Percentiles rank a stretch among this genome's conserved stretches.
These are phyloP conservation scores for Penicillium crustosum DNA, from an alignment of 2,329 filamentous ascomycete genomes.

Conservation along the genomic window DNA sequence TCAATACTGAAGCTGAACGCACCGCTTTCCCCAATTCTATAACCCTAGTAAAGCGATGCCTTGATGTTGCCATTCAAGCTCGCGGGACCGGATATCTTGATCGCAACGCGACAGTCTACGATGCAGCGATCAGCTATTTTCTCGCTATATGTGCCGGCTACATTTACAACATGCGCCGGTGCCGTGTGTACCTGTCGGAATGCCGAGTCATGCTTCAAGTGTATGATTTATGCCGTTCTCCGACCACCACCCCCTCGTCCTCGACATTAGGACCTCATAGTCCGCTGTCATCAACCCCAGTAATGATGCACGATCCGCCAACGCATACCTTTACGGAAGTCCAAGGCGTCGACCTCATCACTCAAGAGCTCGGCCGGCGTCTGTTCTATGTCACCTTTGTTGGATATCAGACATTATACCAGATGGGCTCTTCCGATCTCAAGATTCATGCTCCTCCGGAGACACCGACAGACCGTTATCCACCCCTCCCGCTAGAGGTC, in stretches of 20 bases:
- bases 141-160: constrained; percentile 44
- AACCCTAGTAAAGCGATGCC: constrained; percentile 45
- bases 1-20: constrained; percentile 40
- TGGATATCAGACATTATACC: constrained; percentile 73
- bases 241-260: constrained; percentile 8
- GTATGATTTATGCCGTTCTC: constrained; percentile 38
- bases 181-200: constrained; percentile 46
- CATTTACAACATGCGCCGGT: constrained; percentile 40
- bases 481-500: constrained; percentile 75
- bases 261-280: constrained; percentile 23
- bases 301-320: constrained; percentile 23
- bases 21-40: constrained; percentile 45
- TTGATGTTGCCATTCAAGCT: constrained; percentile 46
- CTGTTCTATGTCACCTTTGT: constrained; percentile 83
- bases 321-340: constrained; percentile 17
- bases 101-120: constrained; percentile 43
- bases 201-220: constrained; percentile 45
- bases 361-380: constrained; percentile 54
- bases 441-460: constrained; percentile 75
- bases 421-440: constrained; percentile 69
- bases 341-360: constrained; percentile 35
- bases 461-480: constrained; percentile 73
- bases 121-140: constrained; percentile 48
- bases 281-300: constrained; percentile 25
- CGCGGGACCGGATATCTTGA: constrained; percentile 48